These are phyloP conservation scores for Cryptomeria japonica DNA, from an alignment of 75 land plant genomes.

Conservation along the genomic window DNA sequence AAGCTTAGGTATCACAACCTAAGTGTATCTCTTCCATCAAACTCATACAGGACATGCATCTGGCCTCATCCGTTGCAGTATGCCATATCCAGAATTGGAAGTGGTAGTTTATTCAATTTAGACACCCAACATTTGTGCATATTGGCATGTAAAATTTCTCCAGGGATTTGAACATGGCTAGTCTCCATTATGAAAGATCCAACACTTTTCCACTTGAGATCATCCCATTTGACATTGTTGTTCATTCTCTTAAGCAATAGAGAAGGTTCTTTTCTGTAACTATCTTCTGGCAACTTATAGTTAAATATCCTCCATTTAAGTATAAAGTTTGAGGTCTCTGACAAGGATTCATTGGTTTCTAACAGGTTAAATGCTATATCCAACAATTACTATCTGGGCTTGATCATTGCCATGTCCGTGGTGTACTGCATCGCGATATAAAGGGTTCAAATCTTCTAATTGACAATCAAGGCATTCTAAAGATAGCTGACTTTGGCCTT, in stretches of 20 bases:
- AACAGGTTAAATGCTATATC: constrained; percentile 79
- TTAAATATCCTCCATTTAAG: neutral
- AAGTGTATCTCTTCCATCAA: no score
- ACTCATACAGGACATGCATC: no score
- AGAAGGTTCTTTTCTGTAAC: neutral
- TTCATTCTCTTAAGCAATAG: neutral
- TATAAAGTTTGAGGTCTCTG: neutral
- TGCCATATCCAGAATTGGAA: no score
- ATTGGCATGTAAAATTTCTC: no score
- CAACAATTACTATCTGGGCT: constrained; percentile 75
- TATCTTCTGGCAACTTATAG: neutral
- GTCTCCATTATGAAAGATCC: no score
- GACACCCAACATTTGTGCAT: no score
- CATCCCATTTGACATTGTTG: neutral
- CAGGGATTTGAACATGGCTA: no score
- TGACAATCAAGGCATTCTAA: constrained; percentile 75
- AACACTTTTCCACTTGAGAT: neutral
- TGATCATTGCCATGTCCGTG: constrained; percentile 80
- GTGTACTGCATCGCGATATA: constrained; percentile 67
- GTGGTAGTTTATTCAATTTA: no score
- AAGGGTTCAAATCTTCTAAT: constrained; percentile 69
- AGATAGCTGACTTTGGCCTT: constrained; percentile 86
- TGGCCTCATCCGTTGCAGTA: no score
- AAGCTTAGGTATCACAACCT: no score
- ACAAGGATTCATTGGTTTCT: neutral